A percentile compares a stretch with the other conserved stretches of the same genome.
Evolutionary conservation across 768 basidiomycete species (phyloP).

Genomic region (Boletus speciosus): DNA sequence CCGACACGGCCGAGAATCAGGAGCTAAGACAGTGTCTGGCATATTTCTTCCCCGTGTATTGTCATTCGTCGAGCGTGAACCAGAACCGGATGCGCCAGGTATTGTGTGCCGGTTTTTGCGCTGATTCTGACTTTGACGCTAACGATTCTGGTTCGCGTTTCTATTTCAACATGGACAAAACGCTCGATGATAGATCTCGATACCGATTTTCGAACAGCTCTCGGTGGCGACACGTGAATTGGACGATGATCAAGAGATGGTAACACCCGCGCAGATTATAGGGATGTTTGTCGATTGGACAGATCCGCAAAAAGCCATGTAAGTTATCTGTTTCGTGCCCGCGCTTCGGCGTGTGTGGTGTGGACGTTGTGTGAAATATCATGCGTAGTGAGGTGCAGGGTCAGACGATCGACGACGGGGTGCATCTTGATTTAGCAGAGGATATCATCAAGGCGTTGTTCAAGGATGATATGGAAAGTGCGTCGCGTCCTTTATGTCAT

Average conservation of each 20-base stretch:
- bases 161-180: not conserved
- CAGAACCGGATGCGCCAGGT: conserved; percentile 68
- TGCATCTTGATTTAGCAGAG: conserved; percentile 56
- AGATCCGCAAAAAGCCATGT: conserved; percentile 70
- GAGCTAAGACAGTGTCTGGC: conserved; percentile 81
- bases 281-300: conserved; percentile 88
- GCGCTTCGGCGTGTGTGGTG: not conserved
- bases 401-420: conserved; percentile 34
- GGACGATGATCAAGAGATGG: conserved; percentile 73
- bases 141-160: not conserved
- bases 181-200: conserved; percentile 54
- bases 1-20: conserved; percentile 76
- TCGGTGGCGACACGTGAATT: conserved; percentile 55
- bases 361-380: not conserved
- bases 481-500: conserved; percentile 22
- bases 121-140: not conserved
- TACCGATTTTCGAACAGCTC: conserved; percentile 63
- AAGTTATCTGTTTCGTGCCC: conserved; percentile 29
- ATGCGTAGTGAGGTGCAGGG: conserved; percentile 39
- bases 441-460: conserved; percentile 50
- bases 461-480: conserved; percentile 50
- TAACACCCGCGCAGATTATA: conserved; percentile 67
- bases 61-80: conserved; percentile 72
- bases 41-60: conserved; percentile 84
- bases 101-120: not conserved